phyloP scores from a whole-genome alignment of 345 rosid genomes.

The Arabidopsis arenosa region DNA sequence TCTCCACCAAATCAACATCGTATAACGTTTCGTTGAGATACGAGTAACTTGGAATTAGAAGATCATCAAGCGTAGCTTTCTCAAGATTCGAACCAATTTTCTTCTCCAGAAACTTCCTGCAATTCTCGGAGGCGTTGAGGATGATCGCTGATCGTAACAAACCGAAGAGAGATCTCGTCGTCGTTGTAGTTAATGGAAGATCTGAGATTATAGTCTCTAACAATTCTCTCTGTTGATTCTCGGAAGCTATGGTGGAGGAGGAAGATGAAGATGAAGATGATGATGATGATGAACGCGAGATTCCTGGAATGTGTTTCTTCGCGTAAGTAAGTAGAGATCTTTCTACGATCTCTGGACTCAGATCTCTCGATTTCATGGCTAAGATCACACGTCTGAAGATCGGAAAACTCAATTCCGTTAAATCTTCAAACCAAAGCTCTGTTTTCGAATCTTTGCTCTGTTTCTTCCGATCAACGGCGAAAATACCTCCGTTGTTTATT shows the following conservation, averaged over 20 bases:
- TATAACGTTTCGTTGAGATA: conserved; percentile 85
- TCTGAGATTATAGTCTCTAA: conserved; percentile 61
- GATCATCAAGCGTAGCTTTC: conserved; percentile 80
- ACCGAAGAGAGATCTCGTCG: conserved; percentile 67
- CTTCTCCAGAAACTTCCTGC: conserved; percentile 61
- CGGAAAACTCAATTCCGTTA: conserved; percentile 55
- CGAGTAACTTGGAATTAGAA: conserved; percentile 91
- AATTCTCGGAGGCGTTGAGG: conserved; percentile 65
- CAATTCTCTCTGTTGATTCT: conserved; percentile 68
- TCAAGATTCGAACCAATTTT: conserved; percentile 75
- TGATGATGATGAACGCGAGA: conserved; percentile 47
- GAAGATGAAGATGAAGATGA: conserved; percentile 59
- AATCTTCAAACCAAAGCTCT: conserved; percentile 65
- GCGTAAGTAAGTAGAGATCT: conserved; percentile 72
- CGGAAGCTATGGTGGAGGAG: conserved; percentile 53
- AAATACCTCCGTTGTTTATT: conserved; percentile 13
- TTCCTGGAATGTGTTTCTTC: conserved; percentile 66
- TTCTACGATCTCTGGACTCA: conserved; percentile 62
- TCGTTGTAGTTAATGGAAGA: conserved; percentile 54
- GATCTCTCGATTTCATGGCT: conserved; percentile 57
- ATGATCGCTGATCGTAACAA: conserved; percentile 74
- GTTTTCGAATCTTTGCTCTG: conserved; percentile 24
- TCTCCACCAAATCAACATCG: conserved; percentile 82
- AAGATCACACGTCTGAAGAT: conserved; percentile 59
- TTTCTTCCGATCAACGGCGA: background rate